Evolutionary conservation across 106 monocot genomes (phyloP).

Genomic region (Gastrodia elata): DNA sequence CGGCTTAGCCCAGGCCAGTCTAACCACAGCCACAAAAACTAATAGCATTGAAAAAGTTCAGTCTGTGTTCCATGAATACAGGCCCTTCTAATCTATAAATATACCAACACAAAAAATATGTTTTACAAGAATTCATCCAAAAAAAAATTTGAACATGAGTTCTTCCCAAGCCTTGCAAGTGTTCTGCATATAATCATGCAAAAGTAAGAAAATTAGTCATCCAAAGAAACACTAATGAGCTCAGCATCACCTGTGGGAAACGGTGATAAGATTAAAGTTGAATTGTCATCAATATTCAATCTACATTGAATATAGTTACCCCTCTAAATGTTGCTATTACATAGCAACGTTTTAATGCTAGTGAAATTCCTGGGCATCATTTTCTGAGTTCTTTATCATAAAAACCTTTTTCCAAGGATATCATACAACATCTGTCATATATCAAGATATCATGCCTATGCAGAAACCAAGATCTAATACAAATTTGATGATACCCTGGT

Average conservation of each 20-base stretch:
- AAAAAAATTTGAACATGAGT: not conserved
- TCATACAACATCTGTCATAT: no score
- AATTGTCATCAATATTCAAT: no score
- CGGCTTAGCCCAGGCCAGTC: no score
- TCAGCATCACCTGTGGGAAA: not conserved
- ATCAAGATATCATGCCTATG: no score
- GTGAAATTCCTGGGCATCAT: no score
- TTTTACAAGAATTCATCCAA: not conserved
- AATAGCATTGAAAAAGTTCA: not conserved
- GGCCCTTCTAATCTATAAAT: not conserved
- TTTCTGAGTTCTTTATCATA: no score
- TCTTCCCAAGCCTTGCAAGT: not conserved
- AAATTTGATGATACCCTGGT: no score
- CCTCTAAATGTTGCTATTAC: no score
- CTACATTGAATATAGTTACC: no score
- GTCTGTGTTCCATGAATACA: not conserved
- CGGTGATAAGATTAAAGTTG: not conserved
- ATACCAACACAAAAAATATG: not conserved
- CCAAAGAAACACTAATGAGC: not conserved
- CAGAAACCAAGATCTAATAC: no score
- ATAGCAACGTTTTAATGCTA: no score
- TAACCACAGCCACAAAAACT: not conserved
- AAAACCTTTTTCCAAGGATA: no score
- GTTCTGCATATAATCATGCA: not conserved
- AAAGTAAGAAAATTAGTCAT: not conserved